Base-by-base conservation (phyloP, 495 filamentous ascomycete genomes). In the Xylaria curta region DNA sequence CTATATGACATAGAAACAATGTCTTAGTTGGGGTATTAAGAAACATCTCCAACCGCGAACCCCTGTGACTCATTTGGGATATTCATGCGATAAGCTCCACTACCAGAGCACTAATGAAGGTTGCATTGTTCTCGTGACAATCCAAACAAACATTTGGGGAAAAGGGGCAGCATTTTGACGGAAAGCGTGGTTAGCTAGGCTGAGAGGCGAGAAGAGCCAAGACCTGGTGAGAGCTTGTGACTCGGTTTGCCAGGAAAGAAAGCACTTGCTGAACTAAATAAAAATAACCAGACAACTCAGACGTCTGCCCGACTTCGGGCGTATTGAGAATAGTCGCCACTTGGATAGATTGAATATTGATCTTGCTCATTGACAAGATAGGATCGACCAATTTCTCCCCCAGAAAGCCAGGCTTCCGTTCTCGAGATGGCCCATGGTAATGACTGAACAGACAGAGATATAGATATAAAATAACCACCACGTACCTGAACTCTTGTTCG, bases 401-500 rank as follows among this genome's bases (percentile, higher is more conserved):
- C 38, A 2, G 3, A 46, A 31, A 15, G 15, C 68, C 19, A 9
- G 21, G 13, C 40, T 17, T 21, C 26, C 36, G 54, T 54, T 7
- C 10, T 26, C 17, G 15, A 31, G 46, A 51, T 56, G 46, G 7
- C 15, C n/a, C 40, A 40, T 33, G 36, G 36, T 64, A 46, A 51
- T 33, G 21, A 44, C 36, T 64, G 19, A 13, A 64, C 15, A 33
- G 38, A 19, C 19, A 17, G 19, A 60, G 31, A 60, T 33, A 6
- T 19, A 68, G 28, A 44, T 31, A 31, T 31, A n/a, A n/a, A n/a
- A 58, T n/a, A 46, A 66, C 7, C 42, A 42, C 53, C 28, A 77
- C 86, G 70, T 87, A 91, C 90, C 83, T 99, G 95, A 61, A 99
- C 96, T 80, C 94, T 88, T 51, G 96, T 99, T 78, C 93, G 94